A percentile compares a stretch with the other conserved stretches of the same genome.
phyloP scores from a whole-genome alignment of 1,284 basidiomycete genomes.

The Rhizoctonia solani region DNA sequence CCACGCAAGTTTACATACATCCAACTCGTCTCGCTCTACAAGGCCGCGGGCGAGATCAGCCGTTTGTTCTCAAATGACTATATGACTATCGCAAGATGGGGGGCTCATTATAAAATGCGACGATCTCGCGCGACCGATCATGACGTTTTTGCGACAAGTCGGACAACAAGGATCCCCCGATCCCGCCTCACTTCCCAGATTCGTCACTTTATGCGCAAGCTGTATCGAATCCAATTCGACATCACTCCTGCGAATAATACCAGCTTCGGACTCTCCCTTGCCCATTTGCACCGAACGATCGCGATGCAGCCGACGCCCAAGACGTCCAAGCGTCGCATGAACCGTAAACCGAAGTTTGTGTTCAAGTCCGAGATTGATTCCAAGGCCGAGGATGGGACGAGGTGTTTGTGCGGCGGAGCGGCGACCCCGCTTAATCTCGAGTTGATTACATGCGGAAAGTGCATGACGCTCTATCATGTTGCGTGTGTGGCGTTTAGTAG shows the following conservation, averaged over 20 bases:
- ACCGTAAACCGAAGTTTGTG: slow-evolving; percentile 66
- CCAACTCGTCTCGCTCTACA: slow-evolving; percentile 68
- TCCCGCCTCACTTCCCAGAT: slow-evolving; percentile 60
- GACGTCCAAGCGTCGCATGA: slow-evolving; percentile 52
- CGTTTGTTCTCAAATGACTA: slow-evolving; percentile 74
- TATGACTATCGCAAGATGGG: slow-evolving; percentile 76
- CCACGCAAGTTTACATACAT: slow-evolving; percentile 79
- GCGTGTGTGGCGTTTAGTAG: slow-evolving; percentile 70
- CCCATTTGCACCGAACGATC: slow-evolving; percentile 35
- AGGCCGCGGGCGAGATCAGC: slow-evolving; percentile 71
- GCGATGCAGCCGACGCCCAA: slow-evolving; percentile 44
- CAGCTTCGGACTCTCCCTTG: slow-evolving; percentile 31
- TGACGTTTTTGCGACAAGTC: slow-evolving; percentile 72
- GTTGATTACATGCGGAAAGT: slow-evolving; percentile 66
- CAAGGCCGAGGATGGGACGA: slow-evolving; percentile 72
- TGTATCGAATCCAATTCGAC: slow-evolving; percentile 80
- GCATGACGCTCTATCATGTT: slow-evolving; percentile 68
- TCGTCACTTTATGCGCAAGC: slow-evolving; percentile 82
- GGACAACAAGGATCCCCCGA: slow-evolving; percentile 70
- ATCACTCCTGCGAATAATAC: slow-evolving; percentile 70
- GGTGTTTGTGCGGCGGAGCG: slow-evolving; percentile 77
- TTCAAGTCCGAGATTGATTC: slow-evolving; percentile 76
- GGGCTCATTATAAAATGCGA: slow-evolving; percentile 74
- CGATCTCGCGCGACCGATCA: slow-evolving; percentile 68
- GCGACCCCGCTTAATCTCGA: slow-evolving; percentile 48